Conservation (phyloP, 106 monocot genomes). For the Allium fistulosum region DNA sequence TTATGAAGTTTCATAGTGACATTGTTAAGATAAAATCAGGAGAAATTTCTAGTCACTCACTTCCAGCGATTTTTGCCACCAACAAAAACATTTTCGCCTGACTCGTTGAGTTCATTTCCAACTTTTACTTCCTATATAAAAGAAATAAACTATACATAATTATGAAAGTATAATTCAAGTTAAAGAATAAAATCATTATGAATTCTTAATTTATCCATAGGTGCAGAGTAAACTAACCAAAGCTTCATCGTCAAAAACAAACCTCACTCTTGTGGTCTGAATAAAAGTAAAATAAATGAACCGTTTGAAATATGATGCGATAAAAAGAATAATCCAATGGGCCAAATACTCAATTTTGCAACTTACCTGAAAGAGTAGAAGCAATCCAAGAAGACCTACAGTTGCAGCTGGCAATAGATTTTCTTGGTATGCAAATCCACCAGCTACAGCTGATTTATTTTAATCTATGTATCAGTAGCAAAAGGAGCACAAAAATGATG, state of each 20-base stretch:
- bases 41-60: constrained; percentile 25
- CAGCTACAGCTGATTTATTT: constrained; percentile 46
- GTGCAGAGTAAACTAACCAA: constrained; percentile 49
- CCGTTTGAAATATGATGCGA: not conserved
- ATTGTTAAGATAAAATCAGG: too few relatives aligned
- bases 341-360: not conserved
- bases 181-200: not conserved
- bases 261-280: constrained; percentile 95
- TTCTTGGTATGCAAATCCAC: constrained; percentile 59
- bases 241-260: constrained; percentile 92
- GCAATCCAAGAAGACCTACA: constrained; percentile 73
- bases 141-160: too few relatives aligned
- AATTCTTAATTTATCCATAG: not conserved
- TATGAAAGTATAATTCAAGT: too few relatives aligned
- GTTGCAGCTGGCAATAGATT: constrained; percentile 80
- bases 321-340: constrained; percentile 3
- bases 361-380: constrained; percentile 78
- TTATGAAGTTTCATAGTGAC: too few relatives aligned
- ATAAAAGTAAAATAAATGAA: constrained; percentile 10
- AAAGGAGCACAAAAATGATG: not conserved
- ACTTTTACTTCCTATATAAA: constrained; percentile 69
- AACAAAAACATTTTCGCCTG: constrained; percentile 97
- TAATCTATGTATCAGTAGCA: not conserved
- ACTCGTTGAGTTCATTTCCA: constrained; percentile 68
- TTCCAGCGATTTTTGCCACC: constrained; percentile 98